Evolutionary conservation across 768 basidiomycete genomes (phyloP).

Genomic region (Thelephora ganbajun): DNA sequence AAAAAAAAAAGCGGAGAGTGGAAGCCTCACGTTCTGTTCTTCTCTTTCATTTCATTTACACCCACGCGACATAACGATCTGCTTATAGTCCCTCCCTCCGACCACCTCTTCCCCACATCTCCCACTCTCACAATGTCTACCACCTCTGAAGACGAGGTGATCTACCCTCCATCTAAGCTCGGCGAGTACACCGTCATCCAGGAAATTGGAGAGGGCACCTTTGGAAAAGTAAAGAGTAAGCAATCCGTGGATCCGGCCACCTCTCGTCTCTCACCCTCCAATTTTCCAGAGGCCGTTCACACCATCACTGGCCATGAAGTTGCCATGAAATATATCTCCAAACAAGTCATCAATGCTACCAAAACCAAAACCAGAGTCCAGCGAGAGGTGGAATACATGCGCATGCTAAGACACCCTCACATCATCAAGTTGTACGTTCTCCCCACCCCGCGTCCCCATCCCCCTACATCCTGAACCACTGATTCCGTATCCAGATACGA

Average conservation of each 20-base stretch:
- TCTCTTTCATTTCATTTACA: too few species aligned
- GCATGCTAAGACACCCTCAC: constrained; percentile 85
- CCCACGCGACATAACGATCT: too few species aligned
- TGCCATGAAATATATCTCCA: constrained; percentile 95
- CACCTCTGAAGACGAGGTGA: constrained; percentile 14
- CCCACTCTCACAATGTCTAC: constrained; percentile 8
- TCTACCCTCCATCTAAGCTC: constrained; percentile 54
- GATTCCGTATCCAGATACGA: constrained; percentile 42
- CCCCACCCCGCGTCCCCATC: constrained; percentile 2
- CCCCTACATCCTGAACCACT: constrained; percentile 4
- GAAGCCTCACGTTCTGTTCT: too few species aligned
- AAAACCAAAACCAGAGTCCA: constrained; percentile 88
- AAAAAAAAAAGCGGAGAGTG: too few species aligned
- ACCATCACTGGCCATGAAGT: constrained; percentile 91
- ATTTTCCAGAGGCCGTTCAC: constrained; percentile 70
- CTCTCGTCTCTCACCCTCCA: neutral
- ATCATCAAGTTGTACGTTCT: constrained; percentile 86
- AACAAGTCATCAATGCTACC: constrained; percentile 82
- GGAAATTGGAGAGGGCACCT: constrained; percentile 92
- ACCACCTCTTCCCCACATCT: neutral
- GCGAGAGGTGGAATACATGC: constrained; percentile 95
- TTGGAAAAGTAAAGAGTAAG: constrained; percentile 98
- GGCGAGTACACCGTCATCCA: constrained; percentile 83
- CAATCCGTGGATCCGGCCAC: constrained; percentile 9
- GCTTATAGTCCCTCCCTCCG: neutral